Evolutionary conservation across 2,329 filamentous ascomycete genomes (phyloP).

Genomic region (Stemphylium lycopersici): DNA sequence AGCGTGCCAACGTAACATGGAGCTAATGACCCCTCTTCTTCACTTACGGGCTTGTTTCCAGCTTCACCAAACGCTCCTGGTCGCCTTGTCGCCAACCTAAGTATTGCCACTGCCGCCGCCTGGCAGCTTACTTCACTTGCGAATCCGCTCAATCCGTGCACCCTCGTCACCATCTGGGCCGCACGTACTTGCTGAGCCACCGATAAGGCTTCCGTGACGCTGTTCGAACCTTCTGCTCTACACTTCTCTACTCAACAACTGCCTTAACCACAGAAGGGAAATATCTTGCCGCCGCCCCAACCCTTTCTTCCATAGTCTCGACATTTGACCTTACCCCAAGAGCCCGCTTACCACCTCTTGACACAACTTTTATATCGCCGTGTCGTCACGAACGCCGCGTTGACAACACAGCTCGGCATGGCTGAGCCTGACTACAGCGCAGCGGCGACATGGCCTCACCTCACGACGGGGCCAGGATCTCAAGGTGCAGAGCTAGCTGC

Average conservation of each 20-base stretch:
- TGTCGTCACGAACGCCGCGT: background rate
- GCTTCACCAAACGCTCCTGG: conserved; percentile 16
- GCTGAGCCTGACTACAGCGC: conserved; percentile 34
- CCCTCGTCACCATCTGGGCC: conserved; percentile 21
- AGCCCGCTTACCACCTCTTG: conserved; percentile 1
- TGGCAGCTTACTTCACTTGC: conserved; percentile 1
- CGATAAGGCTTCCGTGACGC: conserved; percentile 27
- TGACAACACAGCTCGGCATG: conserved; percentile 25
- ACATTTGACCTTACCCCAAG: background rate
- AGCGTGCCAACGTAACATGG: conserved; percentile 27
- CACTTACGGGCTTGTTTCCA: conserved; percentile 13
- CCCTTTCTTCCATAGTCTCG: background rate
- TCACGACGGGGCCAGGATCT: conserved; percentile 23
- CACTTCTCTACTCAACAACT: conserved; percentile 9
- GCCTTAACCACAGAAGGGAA: background rate
- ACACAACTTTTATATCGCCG: background rate
- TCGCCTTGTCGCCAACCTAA: conserved; percentile 2
- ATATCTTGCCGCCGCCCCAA: background rate
- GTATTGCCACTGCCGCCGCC: conserved; percentile 7
- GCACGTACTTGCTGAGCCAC: conserved; percentile 19
- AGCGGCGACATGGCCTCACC: conserved; percentile 23
- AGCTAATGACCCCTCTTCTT: conserved; percentile 23
- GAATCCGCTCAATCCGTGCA: conserved; percentile 24
- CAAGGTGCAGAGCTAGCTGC: conserved; percentile 28
- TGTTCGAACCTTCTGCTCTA: conserved; percentile 13